Base-by-base conservation (phyloP, 805 yeast genomes). In the Saccharomycodes ludwigii region DNA sequence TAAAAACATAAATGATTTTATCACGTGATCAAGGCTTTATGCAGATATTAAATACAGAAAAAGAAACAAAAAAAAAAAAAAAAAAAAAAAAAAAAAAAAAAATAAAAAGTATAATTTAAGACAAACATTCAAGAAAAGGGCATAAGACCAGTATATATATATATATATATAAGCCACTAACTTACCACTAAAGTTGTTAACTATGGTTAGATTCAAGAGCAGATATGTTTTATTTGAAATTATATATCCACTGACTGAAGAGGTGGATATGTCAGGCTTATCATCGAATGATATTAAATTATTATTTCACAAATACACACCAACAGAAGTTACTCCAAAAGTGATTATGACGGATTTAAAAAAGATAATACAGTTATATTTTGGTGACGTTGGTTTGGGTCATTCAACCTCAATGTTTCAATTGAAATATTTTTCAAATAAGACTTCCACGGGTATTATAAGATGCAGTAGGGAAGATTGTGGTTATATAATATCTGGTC, bases 121-220 rank as follows among this genome's bases (percentile, higher is more conserved):
- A n/a, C n/a, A n/a, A n/a, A n/a, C n/a, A n/a, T n/a, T n/a, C n/a
- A n/a, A n/a, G n/a, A n/a, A n/a, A n/a, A n/a, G n/a, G n/a, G n/a
- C n/a, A n/a, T n/a, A n/a, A n/a, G n/a, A n/a, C n/a, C n/a, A n/a
- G n/a, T n/a, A n/a, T n/a, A n/a, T n/a, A n/a, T n/a, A n/a, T n/a
- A n/a, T n/a, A n/a, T n/a, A n/a, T n/a, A n/a, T n/a, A n/a, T n/a
- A n/a, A n/a, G n/a, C n/a, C n/a, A n/a, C n/a, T n/a, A n/a, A n/a
- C n/a, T n/a, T n/a, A 18, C 8, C 19, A 15, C 13, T 30, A n/a
- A 5, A n/a, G n/a, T n/a, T n/a, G n/a, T n/a, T n/a, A n/a, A n/a
- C n/a, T n/a, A 86, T 86, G 97, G 97, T 86, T 11, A 70, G 97
- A 46, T 63, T 86, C 18, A 86, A 86, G 52, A 75, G 85, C 12